These are phyloP conservation scores for Pecoramyces ruminantium DNA, from an alignment of 192 early-diverging fungal genomes.

Conservation along the genomic window DNA sequence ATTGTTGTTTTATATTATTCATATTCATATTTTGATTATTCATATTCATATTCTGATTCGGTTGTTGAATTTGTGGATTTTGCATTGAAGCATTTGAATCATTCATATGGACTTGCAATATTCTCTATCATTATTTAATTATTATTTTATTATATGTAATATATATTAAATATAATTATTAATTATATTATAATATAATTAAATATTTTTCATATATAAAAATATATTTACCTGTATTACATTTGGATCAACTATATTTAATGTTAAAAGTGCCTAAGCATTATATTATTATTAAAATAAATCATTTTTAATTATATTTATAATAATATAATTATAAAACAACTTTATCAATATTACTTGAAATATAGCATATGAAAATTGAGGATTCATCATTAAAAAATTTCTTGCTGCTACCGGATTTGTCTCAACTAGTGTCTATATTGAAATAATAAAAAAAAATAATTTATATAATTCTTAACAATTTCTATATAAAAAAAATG, in stretches of 20 bases:
- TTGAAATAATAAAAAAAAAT: neutral
- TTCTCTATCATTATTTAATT: neutral
- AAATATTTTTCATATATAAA: too few relatives aligned
- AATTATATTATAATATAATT: too few relatives aligned
- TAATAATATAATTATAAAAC: too few relatives aligned
- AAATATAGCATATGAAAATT: constrained; percentile 66
- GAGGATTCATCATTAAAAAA: constrained; percentile 59
- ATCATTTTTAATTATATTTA: too few relatives aligned
- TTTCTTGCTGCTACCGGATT: constrained; percentile 47
- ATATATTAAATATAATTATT: too few relatives aligned
- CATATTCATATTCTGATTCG: neutral
- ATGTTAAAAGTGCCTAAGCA: neutral
- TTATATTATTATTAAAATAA: too few relatives aligned
- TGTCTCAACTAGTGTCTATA: constrained; percentile 29
- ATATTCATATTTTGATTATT: neutral
- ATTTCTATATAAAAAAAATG: too few relatives aligned
- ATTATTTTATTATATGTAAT: too few relatives aligned
- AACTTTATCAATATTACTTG: constrained; percentile 56
- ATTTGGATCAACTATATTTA: constrained; percentile 53
- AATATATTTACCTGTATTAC: constrained; percentile 24
- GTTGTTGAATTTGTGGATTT: neutral
- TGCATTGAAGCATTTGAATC: neutral
- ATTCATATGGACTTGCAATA: neutral
- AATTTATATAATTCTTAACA: neutral
- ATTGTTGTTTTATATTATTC: neutral